phyloP scores from a whole-genome alignment of 1,284 basidiomycete genomes.

The Malassezia dermatis region DNA sequence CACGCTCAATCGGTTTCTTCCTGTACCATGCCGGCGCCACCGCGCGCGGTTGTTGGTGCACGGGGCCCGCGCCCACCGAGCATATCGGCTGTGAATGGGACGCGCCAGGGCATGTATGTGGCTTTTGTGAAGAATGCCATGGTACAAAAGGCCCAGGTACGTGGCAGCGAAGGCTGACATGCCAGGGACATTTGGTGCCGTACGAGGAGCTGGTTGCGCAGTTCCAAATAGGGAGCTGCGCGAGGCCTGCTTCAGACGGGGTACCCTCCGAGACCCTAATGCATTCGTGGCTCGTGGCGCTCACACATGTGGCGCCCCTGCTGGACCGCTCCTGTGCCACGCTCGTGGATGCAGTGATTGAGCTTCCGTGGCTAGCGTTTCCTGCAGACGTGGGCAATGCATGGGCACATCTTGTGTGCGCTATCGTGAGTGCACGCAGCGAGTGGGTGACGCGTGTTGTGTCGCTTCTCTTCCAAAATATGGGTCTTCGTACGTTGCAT shows the following conservation, averaged over 20 bases:
- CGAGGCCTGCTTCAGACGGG: not conserved
- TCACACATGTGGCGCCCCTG: constrained; percentile 56
- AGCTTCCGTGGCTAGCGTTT: constrained; percentile 80
- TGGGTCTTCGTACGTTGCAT: constrained; percentile 6
- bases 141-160: constrained; percentile 61
- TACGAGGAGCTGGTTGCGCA: constrained; percentile 55
- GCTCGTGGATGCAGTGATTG: constrained; percentile 76
- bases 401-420: constrained; percentile 61
- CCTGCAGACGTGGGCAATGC: constrained; percentile 57
- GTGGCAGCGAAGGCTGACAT: constrained; percentile 23
- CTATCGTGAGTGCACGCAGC: constrained; percentile 82
- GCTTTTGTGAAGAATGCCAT: constrained; percentile 72
- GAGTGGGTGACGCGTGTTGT: constrained; percentile 77
- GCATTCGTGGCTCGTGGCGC: constrained; percentile 50
- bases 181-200: constrained; percentile 23
- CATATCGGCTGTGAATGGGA: not conserved
- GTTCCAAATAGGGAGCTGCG: constrained; percentile 42
- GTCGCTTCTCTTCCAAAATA: constrained; percentile 16
- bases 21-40: constrained; percentile 11
- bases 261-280: constrained; percentile 27
- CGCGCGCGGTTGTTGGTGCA: not conserved
- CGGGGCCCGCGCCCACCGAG: not conserved
- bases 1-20: not conserved
- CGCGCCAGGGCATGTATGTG: constrained; percentile 63
- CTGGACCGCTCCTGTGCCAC: constrained; percentile 65